phyloP scores from a whole-genome alignment of 139 green algal species.

The Diplosphaera chodatii region DNA sequence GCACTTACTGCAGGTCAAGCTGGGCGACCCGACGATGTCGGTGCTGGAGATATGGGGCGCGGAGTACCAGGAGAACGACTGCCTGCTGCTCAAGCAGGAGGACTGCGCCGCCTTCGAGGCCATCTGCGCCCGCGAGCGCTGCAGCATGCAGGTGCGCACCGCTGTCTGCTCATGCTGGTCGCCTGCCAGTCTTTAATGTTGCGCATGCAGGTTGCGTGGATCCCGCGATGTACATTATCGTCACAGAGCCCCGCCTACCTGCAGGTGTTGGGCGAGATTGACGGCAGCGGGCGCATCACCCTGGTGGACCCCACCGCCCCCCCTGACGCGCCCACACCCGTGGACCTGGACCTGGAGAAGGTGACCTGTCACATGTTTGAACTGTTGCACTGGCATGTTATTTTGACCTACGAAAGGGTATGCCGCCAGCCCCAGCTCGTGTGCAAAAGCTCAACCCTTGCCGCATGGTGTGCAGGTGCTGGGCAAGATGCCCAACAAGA shows the following conservation, averaged over 20 bases:
- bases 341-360: slow-evolving; percentile 95
- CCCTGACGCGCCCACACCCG: slow-evolving; percentile 46
- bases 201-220: neutral
- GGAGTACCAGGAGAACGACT: slow-evolving; percentile 99
- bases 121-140: slow-evolving; percentile 88
- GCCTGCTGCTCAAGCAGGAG: slow-evolving; percentile 82
- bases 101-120: slow-evolving; percentile 60
- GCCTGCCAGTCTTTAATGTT: neutral
- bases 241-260: too few relatives aligned
- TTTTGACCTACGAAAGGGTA: too few relatives aligned
- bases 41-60: slow-evolving; percentile 99
- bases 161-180: too few relatives aligned
- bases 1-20: slow-evolving; percentile 27
- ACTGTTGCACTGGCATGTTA: too few relatives aligned
- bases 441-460: neutral
- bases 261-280: slow-evolving; percentile 90
- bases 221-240: too few relatives aligned
- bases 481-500: slow-evolving; percentile 97
- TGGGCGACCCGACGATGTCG: slow-evolving; percentile 94
- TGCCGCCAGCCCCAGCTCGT: neutral
- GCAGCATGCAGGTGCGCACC: slow-evolving; percentile 71
- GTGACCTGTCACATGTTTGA: too few relatives aligned
- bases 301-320: slow-evolving; percentile 69
- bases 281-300: slow-evolving; percentile 80
- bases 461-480: slow-evolving; percentile 46